Conservation (phyloP, 768 basidiomycete species). For the Mycena amicta region DNA sequence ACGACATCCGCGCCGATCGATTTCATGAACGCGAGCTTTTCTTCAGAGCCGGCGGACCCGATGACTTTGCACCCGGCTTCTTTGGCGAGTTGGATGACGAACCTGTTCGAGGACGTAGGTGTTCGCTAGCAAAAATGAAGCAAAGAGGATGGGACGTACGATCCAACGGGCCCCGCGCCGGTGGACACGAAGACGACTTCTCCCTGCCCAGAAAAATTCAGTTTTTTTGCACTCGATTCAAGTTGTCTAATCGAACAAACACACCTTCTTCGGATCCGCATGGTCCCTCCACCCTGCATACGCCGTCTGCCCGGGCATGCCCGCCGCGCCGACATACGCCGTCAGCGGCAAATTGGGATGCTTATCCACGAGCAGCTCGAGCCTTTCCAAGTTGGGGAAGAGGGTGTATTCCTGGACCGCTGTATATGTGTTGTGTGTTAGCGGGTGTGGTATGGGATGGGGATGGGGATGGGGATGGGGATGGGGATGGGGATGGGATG, state of each 20-base stretch:
- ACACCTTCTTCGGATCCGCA: background rate
- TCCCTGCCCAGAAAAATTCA: too few species aligned
- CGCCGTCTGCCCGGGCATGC: constrained; percentile 1
- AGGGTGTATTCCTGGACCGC: constrained; percentile 32
- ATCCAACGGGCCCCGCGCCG: constrained; percentile 6
- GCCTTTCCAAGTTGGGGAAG: background rate
- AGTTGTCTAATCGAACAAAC: too few species aligned
- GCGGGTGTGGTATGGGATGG: too few species aligned
- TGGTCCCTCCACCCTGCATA: background rate
- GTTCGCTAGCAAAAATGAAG: background rate
- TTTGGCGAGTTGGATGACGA: constrained; percentile 35
- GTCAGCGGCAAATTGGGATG: background rate
- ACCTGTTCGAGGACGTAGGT: constrained; percentile 28
- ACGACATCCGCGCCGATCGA: constrained; percentile 44
- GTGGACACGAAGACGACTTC: constrained; percentile 4
- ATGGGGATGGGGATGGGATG: too few species aligned
- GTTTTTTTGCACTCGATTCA: too few species aligned
- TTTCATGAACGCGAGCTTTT: constrained; percentile 49
- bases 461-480: too few species aligned
- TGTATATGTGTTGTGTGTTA: too few species aligned
- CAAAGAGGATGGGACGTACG: background rate
- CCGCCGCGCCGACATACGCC: constrained; percentile 3
- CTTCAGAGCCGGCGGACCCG: constrained; percentile 52
- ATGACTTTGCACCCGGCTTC: constrained; percentile 45
- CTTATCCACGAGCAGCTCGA: background rate